Percentiles rank a stretch among this genome's conserved stretches.
phyloP scores from a whole-genome alignment of 345 rosid genomes.

The Brassica nigra region DNA sequence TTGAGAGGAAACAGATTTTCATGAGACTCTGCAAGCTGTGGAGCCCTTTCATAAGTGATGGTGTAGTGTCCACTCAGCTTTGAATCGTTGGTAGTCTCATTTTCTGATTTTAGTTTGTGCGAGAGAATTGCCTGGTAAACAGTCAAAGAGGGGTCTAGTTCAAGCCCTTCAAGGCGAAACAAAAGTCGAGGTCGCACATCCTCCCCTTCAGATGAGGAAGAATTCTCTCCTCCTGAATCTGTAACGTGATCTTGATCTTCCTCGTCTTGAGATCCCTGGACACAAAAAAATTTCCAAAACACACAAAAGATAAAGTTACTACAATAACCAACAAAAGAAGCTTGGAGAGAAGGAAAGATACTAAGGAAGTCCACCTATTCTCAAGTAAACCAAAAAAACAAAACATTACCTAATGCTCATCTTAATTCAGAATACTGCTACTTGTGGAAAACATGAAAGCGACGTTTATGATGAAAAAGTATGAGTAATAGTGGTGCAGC shows the following conservation, averaged over 20 bases:
- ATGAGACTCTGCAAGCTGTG: constrained; percentile 40
- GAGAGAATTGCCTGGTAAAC: constrained; percentile 82
- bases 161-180: constrained; percentile 70
- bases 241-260: constrained; percentile 37
- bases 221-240: constrained; percentile 33
- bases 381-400: constrained; percentile 15
- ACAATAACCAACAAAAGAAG: constrained; percentile 21
- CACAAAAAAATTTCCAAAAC: not conserved
- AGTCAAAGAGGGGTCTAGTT: constrained; percentile 56
- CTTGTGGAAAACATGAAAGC: not conserved
- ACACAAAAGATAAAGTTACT: constrained; percentile 3
- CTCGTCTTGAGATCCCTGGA: constrained; percentile 48
- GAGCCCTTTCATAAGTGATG: constrained; percentile 59
- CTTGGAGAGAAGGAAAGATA: constrained; percentile 7
- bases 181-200: constrained; percentile 49
- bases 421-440: constrained; percentile 16
- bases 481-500: not conserved
- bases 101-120: constrained; percentile 59
- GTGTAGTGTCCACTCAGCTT: constrained; percentile 63
- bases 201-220: constrained; percentile 42
- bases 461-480: not conserved
- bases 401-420: constrained; percentile 17
- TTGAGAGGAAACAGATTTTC: constrained; percentile 29
- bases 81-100: constrained; percentile 48
- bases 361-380: constrained; percentile 6